Conservation (phyloP, 306 rosid genomes). For the Prunus davidiana region DNA sequence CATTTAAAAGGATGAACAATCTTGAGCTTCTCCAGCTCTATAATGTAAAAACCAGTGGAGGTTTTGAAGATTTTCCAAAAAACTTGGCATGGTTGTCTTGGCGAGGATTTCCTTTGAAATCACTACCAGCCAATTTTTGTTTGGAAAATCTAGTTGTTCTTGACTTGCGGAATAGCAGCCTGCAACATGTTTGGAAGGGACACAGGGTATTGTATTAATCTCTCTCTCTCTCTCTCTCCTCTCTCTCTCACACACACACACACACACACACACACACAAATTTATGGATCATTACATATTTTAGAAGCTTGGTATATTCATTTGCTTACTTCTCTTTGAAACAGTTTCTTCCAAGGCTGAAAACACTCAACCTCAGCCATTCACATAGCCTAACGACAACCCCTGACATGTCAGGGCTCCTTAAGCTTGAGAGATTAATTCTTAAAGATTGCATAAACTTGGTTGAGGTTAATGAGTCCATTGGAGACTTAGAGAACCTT, state of each 20-base stretch:
- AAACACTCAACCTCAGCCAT: slow-evolving; percentile 9
- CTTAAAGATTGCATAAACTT: slow-evolving; percentile 10
- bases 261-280: accelerated
- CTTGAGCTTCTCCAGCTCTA: neutral
- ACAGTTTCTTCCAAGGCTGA: slow-evolving; percentile 2
- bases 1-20: neutral
- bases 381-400: neutral
- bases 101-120: slow-evolving; percentile 10
- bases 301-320: neutral
- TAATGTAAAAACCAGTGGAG: neutral
- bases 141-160: slow-evolving; percentile 8
- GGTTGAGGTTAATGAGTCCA: slow-evolving; percentile 11
- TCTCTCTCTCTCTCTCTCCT: neutral
- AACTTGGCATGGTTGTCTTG: neutral
- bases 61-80: neutral
- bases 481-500: slow-evolving; percentile 10
- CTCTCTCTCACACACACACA: neutral
- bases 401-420: slow-evolving; percentile 8
- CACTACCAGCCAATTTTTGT: neutral
- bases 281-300: neutral
- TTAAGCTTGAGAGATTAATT: neutral
- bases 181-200: slow-evolving; percentile 7
- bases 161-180: slow-evolving; percentile 5
- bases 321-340: neutral
- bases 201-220: neutral